Evolutionary conservation across 768 basidiomycete species (phyloP).

Genomic region (Boletus edulis): DNA sequence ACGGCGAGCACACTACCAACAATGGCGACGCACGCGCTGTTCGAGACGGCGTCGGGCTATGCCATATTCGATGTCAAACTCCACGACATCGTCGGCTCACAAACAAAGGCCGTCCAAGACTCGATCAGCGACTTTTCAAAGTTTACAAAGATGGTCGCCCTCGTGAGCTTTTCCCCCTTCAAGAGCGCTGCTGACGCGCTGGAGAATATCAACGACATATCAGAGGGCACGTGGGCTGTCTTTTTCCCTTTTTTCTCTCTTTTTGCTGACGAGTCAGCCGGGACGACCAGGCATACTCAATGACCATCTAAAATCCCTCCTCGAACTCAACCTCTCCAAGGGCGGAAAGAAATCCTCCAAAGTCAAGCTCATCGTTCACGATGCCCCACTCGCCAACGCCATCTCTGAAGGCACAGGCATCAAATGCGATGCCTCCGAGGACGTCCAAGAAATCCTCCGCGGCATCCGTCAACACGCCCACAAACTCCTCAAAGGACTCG

Average conservation of each 20-base stretch:
- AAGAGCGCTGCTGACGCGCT: slow-evolving; percentile 90
- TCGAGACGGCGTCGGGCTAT: slow-evolving; percentile 94
- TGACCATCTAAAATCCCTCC: slow-evolving; percentile 75
- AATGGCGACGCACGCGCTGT: slow-evolving; percentile 84
- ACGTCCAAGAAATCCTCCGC: slow-evolving; percentile 81
- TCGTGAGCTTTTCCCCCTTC: slow-evolving; percentile 92
- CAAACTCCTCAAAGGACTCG: slow-evolving; percentile 86
- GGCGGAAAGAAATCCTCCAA: slow-evolving; percentile 59
- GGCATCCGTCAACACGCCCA: slow-evolving; percentile 90
- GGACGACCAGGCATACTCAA: slow-evolving; percentile 68
- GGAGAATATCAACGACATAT: slow-evolving; percentile 94
- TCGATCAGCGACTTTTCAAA: slow-evolving; percentile 84
- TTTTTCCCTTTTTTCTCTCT: neutral
- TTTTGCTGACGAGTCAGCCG: neutral
- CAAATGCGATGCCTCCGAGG: slow-evolving; percentile 78
- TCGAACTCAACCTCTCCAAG: slow-evolving; percentile 86
- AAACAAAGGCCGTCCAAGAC: slow-evolving; percentile 75
- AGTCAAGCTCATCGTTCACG: slow-evolving; percentile 77
- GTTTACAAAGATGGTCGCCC: slow-evolving; percentile 89
- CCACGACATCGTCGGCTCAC: slow-evolving; percentile 82
- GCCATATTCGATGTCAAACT: slow-evolving; percentile 88
- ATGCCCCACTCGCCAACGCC: slow-evolving; percentile 67
- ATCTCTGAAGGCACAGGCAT: slow-evolving; percentile 74
- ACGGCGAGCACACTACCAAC: slow-evolving; percentile 29
- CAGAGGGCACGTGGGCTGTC: slow-evolving; percentile 67